Percentiles rank a stretch among this genome's conserved stretches.
Conservation (phyloP, 2,329 filamentous ascomycete species). For the Arachnopeziza araneosa region DNA sequence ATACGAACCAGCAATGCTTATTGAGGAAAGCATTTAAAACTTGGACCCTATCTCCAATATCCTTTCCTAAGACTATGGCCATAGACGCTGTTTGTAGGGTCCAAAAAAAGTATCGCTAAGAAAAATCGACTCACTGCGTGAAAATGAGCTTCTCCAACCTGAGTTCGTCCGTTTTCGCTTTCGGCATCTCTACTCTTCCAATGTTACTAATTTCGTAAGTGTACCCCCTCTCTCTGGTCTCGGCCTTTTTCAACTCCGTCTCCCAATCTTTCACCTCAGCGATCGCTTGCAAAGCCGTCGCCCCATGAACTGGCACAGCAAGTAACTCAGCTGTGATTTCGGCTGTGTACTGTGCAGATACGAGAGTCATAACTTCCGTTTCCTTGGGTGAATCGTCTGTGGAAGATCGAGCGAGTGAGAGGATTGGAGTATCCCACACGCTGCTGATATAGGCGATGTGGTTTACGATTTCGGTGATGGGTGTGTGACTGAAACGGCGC, state of each 20-base stretch:
- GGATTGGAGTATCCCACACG: constrained; percentile 1
- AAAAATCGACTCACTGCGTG: constrained; percentile 5
- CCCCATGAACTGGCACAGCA: background rate
- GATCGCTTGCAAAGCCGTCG: background rate
- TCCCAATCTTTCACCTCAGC: constrained; percentile 5
- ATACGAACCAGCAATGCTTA: no score
- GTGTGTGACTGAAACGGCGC: constrained; percentile 11
- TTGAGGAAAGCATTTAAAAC: no score
- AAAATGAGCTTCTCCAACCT: constrained; percentile 17
- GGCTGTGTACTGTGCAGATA: constrained; percentile 6
- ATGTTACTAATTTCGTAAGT: constrained; percentile 25
- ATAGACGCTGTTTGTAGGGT: no score
- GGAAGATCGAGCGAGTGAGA: constrained; percentile 1
- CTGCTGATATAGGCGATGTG: constrained; percentile 15
- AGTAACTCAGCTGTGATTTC: constrained; percentile 13
- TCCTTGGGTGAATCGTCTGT: constrained; percentile 4
- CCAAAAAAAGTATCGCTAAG: no score
- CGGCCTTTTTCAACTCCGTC: background rate
- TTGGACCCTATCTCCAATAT: no score
- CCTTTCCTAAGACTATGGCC: no score
- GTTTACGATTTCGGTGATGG: constrained; percentile 19
- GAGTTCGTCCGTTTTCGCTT: background rate
- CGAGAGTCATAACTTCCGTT: constrained; percentile 2
- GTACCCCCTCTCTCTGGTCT: constrained; percentile 4
- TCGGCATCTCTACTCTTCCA: constrained; percentile 11